A percentile compares a stretch with the other conserved stretches of the same genome.
Conservation (phyloP, 2,329 filamentous ascomycete species). For the Phialemoniopsis sp. region DNA sequence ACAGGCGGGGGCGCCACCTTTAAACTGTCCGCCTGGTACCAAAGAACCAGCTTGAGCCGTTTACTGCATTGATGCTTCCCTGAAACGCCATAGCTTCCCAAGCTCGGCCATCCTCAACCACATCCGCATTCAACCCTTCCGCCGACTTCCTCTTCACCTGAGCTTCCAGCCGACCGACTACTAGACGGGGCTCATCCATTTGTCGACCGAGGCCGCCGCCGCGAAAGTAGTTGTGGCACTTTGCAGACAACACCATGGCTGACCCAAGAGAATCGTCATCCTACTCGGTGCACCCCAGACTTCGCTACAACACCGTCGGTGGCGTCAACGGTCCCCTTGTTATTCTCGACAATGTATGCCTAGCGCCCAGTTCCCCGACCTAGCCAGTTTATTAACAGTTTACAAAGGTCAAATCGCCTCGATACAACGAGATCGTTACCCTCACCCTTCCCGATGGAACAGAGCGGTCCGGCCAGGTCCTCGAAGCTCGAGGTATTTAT, state of each 20-base stretch:
- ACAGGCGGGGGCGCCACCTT: too few relatives aligned
- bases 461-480: constrained; percentile 87
- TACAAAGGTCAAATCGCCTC: constrained; percentile 86
- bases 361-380: constrained; percentile 5
- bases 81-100: constrained; percentile 3
- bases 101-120: constrained; percentile 2
- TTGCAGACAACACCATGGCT: constrained; percentile 34
- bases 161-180: constrained; percentile 4
- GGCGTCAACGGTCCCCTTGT: constrained; percentile 98
- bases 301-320: constrained; percentile 97
- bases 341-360: constrained; percentile 86
- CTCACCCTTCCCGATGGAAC: constrained; percentile 94
- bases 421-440: constrained; percentile 96
- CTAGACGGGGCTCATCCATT: constrained; percentile 10
- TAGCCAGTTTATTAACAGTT: constrained; percentile 14
- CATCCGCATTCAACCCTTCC: background rate
- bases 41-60: too few relatives aligned
- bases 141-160: background rate
- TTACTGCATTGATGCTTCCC: background rate
- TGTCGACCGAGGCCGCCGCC: background rate
- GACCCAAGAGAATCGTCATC: constrained; percentile 57
- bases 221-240: background rate
- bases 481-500: constrained; percentile 85
- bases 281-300: constrained; percentile 54
- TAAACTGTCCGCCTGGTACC: too few relatives aligned